A percentile compares a stretch with the other conserved stretches of the same genome.
phyloP scores from a whole-genome alignment of 2,329 filamentous ascomycete species.

The Xylaria polymorpha region DNA sequence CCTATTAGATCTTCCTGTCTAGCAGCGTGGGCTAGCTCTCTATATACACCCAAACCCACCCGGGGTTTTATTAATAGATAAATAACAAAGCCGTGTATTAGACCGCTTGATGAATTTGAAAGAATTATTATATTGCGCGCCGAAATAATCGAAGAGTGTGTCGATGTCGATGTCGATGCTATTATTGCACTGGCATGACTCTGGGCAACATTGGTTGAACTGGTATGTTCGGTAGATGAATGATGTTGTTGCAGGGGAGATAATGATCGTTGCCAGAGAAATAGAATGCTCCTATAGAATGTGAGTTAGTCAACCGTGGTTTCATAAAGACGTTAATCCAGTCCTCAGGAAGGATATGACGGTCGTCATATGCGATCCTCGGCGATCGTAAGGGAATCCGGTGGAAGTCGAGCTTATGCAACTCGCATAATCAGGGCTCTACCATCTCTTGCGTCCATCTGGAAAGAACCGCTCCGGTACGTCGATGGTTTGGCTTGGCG shows the following conservation, averaged over 20 bases:
- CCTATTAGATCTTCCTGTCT: neutral
- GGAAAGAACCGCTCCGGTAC: constrained; percentile 22
- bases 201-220: constrained; percentile 16
- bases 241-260: constrained; percentile 34
- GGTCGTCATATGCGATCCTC: constrained; percentile 13
- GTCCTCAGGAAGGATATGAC: constrained; percentile 15
- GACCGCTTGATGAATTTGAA: neutral
- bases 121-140: neutral
- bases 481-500: constrained; percentile 29
- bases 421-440: constrained; percentile 33
- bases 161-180: constrained; percentile 3
- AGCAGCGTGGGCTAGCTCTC: constrained; percentile 7
- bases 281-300: constrained; percentile 32
- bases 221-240: constrained; percentile 24
- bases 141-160: neutral
- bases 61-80: neutral
- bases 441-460: constrained; percentile 20
- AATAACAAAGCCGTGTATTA: constrained; percentile 1
- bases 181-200: constrained; percentile 29
- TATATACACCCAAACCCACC: constrained; percentile 5
- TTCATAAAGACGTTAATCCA: constrained; percentile 8
- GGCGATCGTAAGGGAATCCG: constrained; percentile 18
- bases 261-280: constrained; percentile 32
- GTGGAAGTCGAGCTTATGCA: constrained; percentile 31
- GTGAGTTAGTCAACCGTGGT: constrained; percentile 20